phyloP scores from a whole-genome alignment of 2,329 filamentous ascomycete genomes.

The Calycina herbarum region DNA sequence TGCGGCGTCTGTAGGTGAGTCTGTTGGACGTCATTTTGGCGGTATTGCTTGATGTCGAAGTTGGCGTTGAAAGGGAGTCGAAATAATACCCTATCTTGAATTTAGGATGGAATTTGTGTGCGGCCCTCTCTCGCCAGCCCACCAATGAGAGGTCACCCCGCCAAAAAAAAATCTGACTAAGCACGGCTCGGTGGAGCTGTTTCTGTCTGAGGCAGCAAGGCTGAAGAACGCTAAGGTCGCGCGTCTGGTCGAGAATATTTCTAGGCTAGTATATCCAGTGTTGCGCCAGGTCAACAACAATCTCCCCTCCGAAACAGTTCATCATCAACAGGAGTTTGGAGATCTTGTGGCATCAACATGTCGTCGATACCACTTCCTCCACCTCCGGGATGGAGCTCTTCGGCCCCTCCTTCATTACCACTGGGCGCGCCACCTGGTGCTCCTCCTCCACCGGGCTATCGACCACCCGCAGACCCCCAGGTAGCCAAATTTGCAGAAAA shows the following conservation, averaged over 20 bases:
- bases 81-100: background rate
- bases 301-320: slow-evolving; percentile 7
- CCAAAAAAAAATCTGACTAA: no score
- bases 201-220: background rate
- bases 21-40: slow-evolving; percentile 53
- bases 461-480: slow-evolving; percentile 76
- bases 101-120: background rate
- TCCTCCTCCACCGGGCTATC: slow-evolving; percentile 84
- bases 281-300: background rate
- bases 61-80: slow-evolving; percentile 29
- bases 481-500: slow-evolving; percentile 96
- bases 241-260: background rate
- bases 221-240: background rate
- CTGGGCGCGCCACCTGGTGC: slow-evolving; percentile 46
- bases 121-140: background rate
- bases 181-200: background rate
- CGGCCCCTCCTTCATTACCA: slow-evolving; percentile 51
- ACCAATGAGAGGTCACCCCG: no score
- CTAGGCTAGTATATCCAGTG: background rate
- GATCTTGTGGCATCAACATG: slow-evolving; percentile 46
- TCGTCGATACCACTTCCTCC: slow-evolving; percentile 63
- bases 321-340: slow-evolving; percentile 31
- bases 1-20: slow-evolving; percentile 62
- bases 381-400: slow-evolving; percentile 64
- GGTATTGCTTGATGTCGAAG: slow-evolving; percentile 39